These are phyloP conservation scores for Candida smagusa DNA, from an alignment of 1,139 yeast species.

Conservation along the genomic window DNA sequence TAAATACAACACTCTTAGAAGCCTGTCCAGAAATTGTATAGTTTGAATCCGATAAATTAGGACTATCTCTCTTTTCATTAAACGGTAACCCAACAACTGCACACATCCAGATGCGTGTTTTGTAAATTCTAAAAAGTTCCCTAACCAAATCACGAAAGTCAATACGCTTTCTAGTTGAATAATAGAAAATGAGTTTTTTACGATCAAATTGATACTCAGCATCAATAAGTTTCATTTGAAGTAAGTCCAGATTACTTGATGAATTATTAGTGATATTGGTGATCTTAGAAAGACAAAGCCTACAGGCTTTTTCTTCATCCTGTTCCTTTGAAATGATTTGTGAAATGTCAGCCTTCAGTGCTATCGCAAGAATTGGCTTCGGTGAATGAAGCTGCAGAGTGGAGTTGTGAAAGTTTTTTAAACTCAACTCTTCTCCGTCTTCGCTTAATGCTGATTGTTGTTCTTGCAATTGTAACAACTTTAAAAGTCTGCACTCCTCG, in stretches of 20 bases:
- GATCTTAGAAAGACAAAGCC: slow-evolving; percentile 59
- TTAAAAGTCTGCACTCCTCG: slow-evolving; percentile 59
- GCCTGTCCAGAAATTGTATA: neutral
- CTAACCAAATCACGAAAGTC: slow-evolving; percentile 27
- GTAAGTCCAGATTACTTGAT: slow-evolving; percentile 13
- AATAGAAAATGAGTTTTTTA: slow-evolving; percentile 25
- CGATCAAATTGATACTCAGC: slow-evolving; percentile 28
- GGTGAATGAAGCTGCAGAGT: slow-evolving; percentile 56
- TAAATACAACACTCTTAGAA: slow-evolving; percentile 3
- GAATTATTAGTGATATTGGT: slow-evolving; percentile 23
- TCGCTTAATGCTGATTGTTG: slow-evolving; percentile 50
- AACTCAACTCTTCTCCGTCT: slow-evolving; percentile 14
- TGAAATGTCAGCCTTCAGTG: slow-evolving; percentile 58
- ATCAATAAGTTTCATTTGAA: slow-evolving; percentile 22
- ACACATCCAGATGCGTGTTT: slow-evolving; percentile 29
- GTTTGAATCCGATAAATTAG: neutral
- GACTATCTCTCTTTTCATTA: slow-evolving; percentile 1
- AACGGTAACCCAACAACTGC: slow-evolving; percentile 24
- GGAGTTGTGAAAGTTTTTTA: slow-evolving; percentile 20
- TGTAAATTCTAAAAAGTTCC: slow-evolving; percentile 23
- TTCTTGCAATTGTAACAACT: slow-evolving; percentile 53
- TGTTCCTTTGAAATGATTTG: slow-evolving; percentile 57
- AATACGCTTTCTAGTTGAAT: slow-evolving; percentile 21
- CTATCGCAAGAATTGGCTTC: slow-evolving; percentile 72
- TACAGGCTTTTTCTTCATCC: slow-evolving; percentile 74